These are phyloP conservation scores for Cubamyces sp. DNA, from an alignment of 768 basidiomycete species.

Conservation along the genomic window DNA sequence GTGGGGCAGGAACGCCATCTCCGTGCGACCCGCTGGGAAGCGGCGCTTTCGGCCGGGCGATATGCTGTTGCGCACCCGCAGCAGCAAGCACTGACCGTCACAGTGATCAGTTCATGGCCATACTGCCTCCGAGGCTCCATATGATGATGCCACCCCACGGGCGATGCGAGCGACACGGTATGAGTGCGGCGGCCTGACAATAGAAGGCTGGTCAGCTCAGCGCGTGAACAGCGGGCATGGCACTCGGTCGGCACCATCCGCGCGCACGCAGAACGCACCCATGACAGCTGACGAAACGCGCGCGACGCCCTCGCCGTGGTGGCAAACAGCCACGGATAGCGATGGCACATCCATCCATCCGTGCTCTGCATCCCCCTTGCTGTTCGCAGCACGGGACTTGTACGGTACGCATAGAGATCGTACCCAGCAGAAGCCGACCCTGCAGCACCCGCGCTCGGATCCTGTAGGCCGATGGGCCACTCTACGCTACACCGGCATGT, in stretches of 20 bases:
- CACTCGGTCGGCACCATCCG: constrained; percentile 2
- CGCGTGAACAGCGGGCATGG: not conserved
- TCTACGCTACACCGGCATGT: not conserved
- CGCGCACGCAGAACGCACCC: not conserved
- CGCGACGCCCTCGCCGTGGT: not conserved
- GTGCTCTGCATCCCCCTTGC: not conserved
- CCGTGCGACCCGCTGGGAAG: not conserved
- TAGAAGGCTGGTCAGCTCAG: not conserved
- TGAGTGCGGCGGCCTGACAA: constrained; percentile 1
- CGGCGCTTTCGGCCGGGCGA: constrained; percentile 7
- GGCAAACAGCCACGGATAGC: not conserved
- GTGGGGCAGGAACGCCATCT: too few relatives aligned
- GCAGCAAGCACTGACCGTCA: not conserved
- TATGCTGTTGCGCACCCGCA: not conserved
- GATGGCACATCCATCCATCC: not conserved
- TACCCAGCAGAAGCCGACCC: constrained; percentile 9
- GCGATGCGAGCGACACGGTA: constrained; percentile 6
- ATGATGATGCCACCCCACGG: not conserved
- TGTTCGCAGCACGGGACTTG: constrained; percentile 4
- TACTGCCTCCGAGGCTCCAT: constrained; percentile 6
- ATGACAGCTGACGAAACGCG: not conserved
- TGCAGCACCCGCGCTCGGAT: not conserved
- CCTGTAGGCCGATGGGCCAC: not conserved
- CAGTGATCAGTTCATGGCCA: not conserved
- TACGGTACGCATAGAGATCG: not conserved